Evolutionary conservation across 2,329 filamentous ascomycete species (phyloP), one percentile per base, ranked within the genome.

Genomic region (Penicillium sp.): DNA sequence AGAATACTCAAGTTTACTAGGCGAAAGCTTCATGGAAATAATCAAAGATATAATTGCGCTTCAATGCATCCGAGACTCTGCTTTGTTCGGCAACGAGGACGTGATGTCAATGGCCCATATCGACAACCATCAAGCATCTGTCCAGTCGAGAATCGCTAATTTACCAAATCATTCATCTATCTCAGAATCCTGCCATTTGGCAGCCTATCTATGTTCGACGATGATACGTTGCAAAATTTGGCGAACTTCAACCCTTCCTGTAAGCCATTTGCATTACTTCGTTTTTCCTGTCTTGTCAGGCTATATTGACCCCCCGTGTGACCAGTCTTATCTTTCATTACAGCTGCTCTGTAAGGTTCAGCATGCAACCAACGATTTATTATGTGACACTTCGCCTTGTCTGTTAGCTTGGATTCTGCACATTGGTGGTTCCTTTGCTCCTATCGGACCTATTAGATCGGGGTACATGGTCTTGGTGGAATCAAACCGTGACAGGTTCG

Each of bases 151-250:
- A 28, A 61, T 79, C 0, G 63, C 63, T 2, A 39, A 45, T 7
- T 55, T 76, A 3, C 53, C 56, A 4, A 60, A 58, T 9, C 2
- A 13, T 0, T 71, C 64, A 0, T 36, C 61, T 1, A 18, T 75
- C 5, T 51, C 60, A 1, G 66, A 71, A 2, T 76, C 71, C 51
- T 77, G 72, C n/a, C 60, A 67, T 40, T 63, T 78, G 1, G 76
- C 72, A 2, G 71, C 73, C 8, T 79, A 77, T 61, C 28, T 79
- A n/a, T 75, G 71, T 48, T 74, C 76, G 3, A 61, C 54, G 6
- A 76, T 73, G 69, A 46, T 79, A 0, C 67, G 76, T 37, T 79
- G 76, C 55, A 77, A 66, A 29, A 23, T 75, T 3, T 79, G 77
- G 77, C 63, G 69, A 14, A 62, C 65, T 24, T 71, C 65, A 10